Evolutionary conservation across 257 asterid genomes (phyloP), one percentile per base, ranked within the genome.

Genomic region (Petunia secreta): DNA sequence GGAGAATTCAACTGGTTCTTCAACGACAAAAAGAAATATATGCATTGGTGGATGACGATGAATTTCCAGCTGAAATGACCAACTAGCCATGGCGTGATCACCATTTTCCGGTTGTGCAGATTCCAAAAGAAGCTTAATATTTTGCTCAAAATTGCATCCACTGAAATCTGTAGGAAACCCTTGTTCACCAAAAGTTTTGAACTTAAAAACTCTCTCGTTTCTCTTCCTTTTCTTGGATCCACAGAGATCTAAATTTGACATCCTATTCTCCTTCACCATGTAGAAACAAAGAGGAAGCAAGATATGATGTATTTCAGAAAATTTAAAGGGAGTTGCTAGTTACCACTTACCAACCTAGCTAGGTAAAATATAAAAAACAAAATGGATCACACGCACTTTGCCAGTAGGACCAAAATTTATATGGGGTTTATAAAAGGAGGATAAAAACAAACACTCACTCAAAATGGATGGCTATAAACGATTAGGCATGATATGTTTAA

Each of bases 41-140:
- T 91, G 87, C 75, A 91, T 73, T 62, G 86, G 81, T 3, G 98
- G 97, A 53, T 95, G 94, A 3, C 97, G 95, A 40, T 91, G 89
- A 52, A 92, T 91, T 78, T 96, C 97, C 3, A 96, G 93, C 81
- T 94, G 97, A 66, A 96, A 96, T 1, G 98, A 96, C 99, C 98
- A 96, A 67, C 88, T 85, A 1, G 91, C 43, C 89, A 84, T 81
- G 10, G 86, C 84, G 6, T 89, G 93, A n/a, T 89, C 84, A 80
- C 91, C 90, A 13, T 37, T 81, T 85, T 94, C 97, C 40, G 83
- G 48, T 53, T 90, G 93, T 5, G 97, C 99, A 43, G 83, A 84
- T 77, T 94, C 97, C 83, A 94, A 57, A 25, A 96, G 95, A 52
- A 91, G 91, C 60, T 87, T 85, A 9, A 94, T 83, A 80, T 94